Evolutionary conservation across 345 rosid species (phyloP), one percentile per base, ranked within the genome.

Genomic region (Linum trigynum): DNA sequence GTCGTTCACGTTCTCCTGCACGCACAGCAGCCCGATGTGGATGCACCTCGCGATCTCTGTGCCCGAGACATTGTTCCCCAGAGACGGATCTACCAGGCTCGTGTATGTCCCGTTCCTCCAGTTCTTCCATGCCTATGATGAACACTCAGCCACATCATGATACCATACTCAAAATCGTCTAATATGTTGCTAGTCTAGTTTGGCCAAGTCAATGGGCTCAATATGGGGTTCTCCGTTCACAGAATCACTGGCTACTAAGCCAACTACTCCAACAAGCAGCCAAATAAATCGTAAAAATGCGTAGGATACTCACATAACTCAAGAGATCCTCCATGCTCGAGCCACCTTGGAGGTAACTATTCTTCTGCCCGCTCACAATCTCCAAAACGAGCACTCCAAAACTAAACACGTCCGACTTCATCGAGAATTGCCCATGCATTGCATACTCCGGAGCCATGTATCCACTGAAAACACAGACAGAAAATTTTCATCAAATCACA

Each of bases 401-500:
- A 39, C 74, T 73, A 57, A 61, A 76, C 16, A 76, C 76, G 53
- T 76, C 74, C 0, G 79, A 76, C 55, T 72, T 72, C 7, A 63
- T 38, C 0, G 76, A 72, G 65, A 76, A 76, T 1, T 69, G 66
- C 23, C 77, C 74, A 5, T 58, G 62, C 69, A 64, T 72, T 17
- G 72, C 50, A 57, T 77, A 77, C 62, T 77, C 77, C 2, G 63
- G 79, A 38, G 73, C 63, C 76, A 76, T 71, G 57, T 73, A 72
- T 4, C 79, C 80, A 56, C 72, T 72, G 39, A 11, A 48, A 11
- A 14, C 32, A 23, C 32, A 1, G 32, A 23, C 32, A n/a, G 32
- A 23, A 23, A 23, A 23, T 23, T 23, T 23, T 23, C 32, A 23
- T 23, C 32, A 23, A 23, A 23, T 23, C 32, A 23, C 1, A 23